Evolutionary conservation across 441 rosid species (phyloP), one percentile per base, ranked within the genome.

Genomic region (Erodium trifolium): DNA sequence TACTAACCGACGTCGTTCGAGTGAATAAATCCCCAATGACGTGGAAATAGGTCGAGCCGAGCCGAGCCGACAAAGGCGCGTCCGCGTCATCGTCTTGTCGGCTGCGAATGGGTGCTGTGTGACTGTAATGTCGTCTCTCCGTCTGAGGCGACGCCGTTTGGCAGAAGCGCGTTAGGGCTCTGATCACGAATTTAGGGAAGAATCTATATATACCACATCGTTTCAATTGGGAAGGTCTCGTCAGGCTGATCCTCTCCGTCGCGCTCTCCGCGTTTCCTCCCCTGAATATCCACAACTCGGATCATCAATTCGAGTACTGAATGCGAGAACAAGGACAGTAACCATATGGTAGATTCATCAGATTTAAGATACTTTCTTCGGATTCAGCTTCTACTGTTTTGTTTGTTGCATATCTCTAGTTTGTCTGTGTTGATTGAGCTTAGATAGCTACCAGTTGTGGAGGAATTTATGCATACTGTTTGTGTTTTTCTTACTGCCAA

Each of bases 211-310:
- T 62, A 62, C 5, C 65, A n/a, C 34, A 19, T 62, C 29, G 65
- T 27, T 62, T 62, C 65, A 23, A 62, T 62, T 23, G 65, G 11
- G 1, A 3, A 19, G 23, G 37, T 62, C 31, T 27, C 65, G 65
- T 62, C 65, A 62, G 65, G 23, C 65, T 62, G 65, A 62, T 62
- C 65, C 65, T 62, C 65, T 27, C 35, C 65, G 35, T 62, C 65
- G 65, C 65, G 37, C 65, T 62, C 65, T 62, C 65, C 19, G 34
- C 29, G 63, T 57, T 18, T 19, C 53, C 53, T 45, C 11, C 27
- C 63, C 63, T 9, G 29, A 59, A 18, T 37, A 37, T 59, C 64
- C 64, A 11, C 31, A 7, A 18, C 64, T 62, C 65, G 37, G 65
- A 62, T 11, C 65, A 19, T 62, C 65, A 62, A 62, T 62, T 62